A percentile compares a stretch with the other conserved stretches of the same genome.
Evolutionary conservation across 2,329 filamentous ascomycete genomes (phyloP).

Genomic region (Cylindrodendrum hubeiense): DNA sequence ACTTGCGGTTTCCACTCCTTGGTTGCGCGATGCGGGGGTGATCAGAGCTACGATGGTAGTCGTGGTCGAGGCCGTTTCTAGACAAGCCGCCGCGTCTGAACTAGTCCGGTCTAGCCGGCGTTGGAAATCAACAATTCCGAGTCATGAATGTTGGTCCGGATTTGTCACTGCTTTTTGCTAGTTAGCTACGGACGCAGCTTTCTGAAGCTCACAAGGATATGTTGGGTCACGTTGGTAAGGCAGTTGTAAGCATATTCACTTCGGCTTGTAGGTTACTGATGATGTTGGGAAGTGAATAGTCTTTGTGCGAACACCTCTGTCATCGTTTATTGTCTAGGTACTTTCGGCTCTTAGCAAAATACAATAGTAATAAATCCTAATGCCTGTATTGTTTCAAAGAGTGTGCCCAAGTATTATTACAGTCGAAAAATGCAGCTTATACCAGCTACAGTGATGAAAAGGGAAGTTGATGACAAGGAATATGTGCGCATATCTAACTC

Average conservation of each 20-base stretch:
- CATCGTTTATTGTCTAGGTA: too few species aligned
- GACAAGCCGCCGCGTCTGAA: neutral
- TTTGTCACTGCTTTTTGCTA: neutral
- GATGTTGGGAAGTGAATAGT: too few species aligned
- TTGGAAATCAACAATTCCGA: neutral
- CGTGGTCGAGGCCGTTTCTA: neutral
- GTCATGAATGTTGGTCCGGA: neutral
- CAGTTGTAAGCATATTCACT: neutral
- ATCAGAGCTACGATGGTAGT: neutral
- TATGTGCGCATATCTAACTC: too few species aligned
- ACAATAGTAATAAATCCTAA: too few species aligned
- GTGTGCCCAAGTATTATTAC: too few species aligned
- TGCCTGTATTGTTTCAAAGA: too few species aligned
- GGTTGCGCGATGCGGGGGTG: neutral
- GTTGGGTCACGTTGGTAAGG: neutral
- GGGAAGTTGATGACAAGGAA: too few species aligned
- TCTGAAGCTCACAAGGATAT: neutral
- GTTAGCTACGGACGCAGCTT: neutral
- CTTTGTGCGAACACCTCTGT: too few species aligned
- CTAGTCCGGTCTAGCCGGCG: conserved; percentile 4
- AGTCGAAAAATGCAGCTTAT: too few species aligned
- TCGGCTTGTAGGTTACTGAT: neutral
- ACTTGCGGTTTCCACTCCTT: neutral
- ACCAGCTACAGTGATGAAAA: too few species aligned
- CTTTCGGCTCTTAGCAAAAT: too few species aligned